A percentile compares a stretch with the other conserved stretches of the same genome.
These are phyloP conservation scores for Pilaira anomala DNA, from an alignment of 192 early-diverging fungal species.

Conservation along the genomic window DNA sequence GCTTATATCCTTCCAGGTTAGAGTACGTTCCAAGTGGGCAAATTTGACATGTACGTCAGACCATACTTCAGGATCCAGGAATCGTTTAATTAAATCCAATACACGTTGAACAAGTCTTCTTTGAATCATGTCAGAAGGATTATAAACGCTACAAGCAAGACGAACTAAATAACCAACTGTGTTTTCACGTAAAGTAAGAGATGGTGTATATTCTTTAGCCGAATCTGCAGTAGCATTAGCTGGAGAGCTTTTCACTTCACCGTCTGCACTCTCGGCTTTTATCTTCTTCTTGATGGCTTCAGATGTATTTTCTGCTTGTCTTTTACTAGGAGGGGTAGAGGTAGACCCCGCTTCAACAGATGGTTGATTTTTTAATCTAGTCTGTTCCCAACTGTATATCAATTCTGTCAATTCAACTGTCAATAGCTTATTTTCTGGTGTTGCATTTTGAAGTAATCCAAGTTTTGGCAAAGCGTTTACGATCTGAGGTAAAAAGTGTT, in stretches of 20 bases:
- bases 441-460: conserved; percentile 80
- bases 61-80: conserved; percentile 66
- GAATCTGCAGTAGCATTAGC: background rate
- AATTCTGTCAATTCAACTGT: conserved; percentile 90
- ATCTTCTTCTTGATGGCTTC: conserved; percentile 28
- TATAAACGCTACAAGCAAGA: conserved; percentile 61
- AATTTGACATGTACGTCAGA: conserved; percentile 67
- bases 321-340: conserved; percentile 13
- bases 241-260: conserved; percentile 29
- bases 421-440: conserved; percentile 78
- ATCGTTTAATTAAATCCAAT: conserved; percentile 59
- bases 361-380: conserved; percentile 43
- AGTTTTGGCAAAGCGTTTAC: conserved; percentile 83
- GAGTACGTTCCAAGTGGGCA: conserved; percentile 61
- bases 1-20: conserved; percentile 53
- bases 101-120: conserved; percentile 53
- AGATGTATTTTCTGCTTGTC: conserved; percentile 2
- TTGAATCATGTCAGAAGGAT: conserved; percentile 42
- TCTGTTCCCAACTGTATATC: conserved; percentile 87
- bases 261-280: conserved; percentile 26
- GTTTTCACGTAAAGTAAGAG: conserved; percentile 51
- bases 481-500: conserved; percentile 89
- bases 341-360: conserved; percentile 16
- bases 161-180: conserved; percentile 58
- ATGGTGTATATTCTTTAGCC: conserved; percentile 45